phyloP scores from a whole-genome alignment of 2,329 filamentous ascomycete species.

The Drechslerella coelobrocha region DNA sequence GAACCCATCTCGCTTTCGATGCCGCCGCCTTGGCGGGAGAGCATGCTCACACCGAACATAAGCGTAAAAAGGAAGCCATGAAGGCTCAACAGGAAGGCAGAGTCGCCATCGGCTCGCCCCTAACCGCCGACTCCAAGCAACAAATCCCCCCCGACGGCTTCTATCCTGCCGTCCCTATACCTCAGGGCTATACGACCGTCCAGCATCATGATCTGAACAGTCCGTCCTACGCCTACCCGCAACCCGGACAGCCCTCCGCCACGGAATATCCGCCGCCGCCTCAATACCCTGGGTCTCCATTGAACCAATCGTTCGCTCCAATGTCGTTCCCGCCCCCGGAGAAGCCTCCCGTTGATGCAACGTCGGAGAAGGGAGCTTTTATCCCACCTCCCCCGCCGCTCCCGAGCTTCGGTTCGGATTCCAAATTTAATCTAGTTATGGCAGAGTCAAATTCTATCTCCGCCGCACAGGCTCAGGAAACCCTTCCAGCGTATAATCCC shows the following conservation, averaged over 20 bases:
- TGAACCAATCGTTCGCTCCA: not conserved
- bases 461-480: not conserved
- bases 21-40: slow-evolving; percentile 58
- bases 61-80: slow-evolving; percentile 57
- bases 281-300: slow-evolving; percentile 24
- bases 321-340: not conserved
- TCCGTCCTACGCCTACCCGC: not conserved
- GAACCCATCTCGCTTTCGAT: slow-evolving; percentile 58
- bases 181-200: slow-evolving; percentile 14
- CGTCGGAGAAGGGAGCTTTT: slow-evolving; percentile 9
- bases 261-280: slow-evolving; percentile 23
- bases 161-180: slow-evolving; percentile 33
- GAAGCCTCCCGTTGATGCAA: not conserved
- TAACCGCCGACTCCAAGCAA: slow-evolving; percentile 1
- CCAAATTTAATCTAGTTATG: slow-evolving; percentile 19
- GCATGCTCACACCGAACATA: slow-evolving; percentile 57
- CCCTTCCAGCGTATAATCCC: slow-evolving; percentile 8
- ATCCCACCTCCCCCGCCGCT: not conserved
- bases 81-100: slow-evolving; percentile 56
- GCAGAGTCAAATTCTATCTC: not conserved
- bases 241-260: not conserved
- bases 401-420: slow-evolving; percentile 9
- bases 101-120: not conserved
- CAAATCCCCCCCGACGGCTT: slow-evolving; percentile 25
- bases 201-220: slow-evolving; percentile 4